Conservation (phyloP, 306 rosid genomes). For the Vigna reflexopilosa region DNA sequence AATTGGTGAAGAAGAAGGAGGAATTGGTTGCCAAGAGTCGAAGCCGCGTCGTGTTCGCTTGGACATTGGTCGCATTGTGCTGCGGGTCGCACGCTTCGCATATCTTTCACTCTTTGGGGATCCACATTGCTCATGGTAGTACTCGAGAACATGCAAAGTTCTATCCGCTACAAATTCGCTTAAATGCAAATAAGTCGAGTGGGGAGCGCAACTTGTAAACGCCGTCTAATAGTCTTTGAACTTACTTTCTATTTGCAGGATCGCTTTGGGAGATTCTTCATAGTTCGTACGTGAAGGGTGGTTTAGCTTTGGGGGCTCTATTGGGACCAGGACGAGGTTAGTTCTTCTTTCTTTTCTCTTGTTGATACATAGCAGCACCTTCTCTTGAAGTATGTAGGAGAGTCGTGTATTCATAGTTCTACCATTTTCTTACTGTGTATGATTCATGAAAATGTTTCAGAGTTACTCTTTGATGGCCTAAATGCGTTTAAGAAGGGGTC, state of each 20-base stretch:
- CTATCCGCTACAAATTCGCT: neutral
- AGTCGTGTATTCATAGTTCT: neutral
- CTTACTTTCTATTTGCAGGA: slow-evolving; percentile 52
- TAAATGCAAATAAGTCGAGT: neutral
- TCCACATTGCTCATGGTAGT: slow-evolving; percentile 88
- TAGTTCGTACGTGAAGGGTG: slow-evolving; percentile 87
- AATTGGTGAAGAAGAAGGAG: slow-evolving; percentile 78
- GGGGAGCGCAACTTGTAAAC: neutral
- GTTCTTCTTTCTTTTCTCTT: slow-evolving; percentile 45
- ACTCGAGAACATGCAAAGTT: neutral
- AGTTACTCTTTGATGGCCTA: slow-evolving; percentile 87
- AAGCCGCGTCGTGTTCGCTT: slow-evolving; percentile 86
- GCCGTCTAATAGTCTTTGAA: neutral
- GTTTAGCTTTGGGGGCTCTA: slow-evolving; percentile 80
- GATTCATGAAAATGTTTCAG: slow-evolving; percentile 54
- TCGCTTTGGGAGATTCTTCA: slow-evolving; percentile 72
- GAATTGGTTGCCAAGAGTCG: slow-evolving; percentile 71
- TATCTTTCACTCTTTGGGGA: slow-evolving; percentile 82
- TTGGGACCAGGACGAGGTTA: slow-evolving; percentile 97
- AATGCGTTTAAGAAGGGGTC: slow-evolving; percentile 85
- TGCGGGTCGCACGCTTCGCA: slow-evolving; percentile 97
- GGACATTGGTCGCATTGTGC: slow-evolving; percentile 95
- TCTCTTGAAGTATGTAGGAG: slow-evolving; percentile 16
- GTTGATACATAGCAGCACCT: neutral
- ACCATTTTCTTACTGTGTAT: slow-evolving; percentile 24